Evolutionary conservation across 805 yeast species (phyloP), one percentile per base, ranked within the genome.

Genomic region (Trichomonascus vanleenenianus): DNA sequence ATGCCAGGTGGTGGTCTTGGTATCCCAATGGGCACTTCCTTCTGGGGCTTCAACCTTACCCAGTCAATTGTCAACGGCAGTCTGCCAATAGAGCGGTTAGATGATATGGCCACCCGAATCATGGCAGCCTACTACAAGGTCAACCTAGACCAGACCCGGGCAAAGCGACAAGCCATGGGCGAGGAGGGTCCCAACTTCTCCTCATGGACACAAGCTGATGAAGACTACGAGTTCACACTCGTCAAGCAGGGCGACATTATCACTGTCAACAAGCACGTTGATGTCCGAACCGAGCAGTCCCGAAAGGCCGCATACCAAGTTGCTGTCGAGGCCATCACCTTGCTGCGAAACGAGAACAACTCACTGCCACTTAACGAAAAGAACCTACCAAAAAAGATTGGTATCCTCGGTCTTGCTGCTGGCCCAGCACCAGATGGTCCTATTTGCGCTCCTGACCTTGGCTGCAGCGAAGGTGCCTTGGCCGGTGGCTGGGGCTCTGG

Each of bases 401-500:
- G 64, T 69, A 57, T 78, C 14, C 75, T 78, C 1, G 83, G 83
- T 0, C 51, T 66, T 3, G 80, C 76, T 2, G 81, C 82, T 2
- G 73, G 72, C 2, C 61, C 71, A 2, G 74, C 71, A 49, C 68
- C 76, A 18, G 34, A 66, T 38, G 84, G 83, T 0, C 69, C 74
- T 51, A 75, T 72, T 51, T 72, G 78, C 46, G 55, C 49, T 30
- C 71, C 67, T 47, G 82, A 78, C 55, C 76, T 73, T 55, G 68
- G 67, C 40, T 71, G 77, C 49, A 66, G 66, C 9, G 70, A 73
- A 46, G 85, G 85, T 2, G 71, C 76, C 1, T 55, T 79, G 36
- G 73, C 76, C 30, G 67, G 74, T 27, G 84, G 84, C 11, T 76
- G 84, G 80, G 85, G 85, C 0, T 78, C 84, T 3, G 78, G 82